Evolutionary conservation across 106 monocot species (phyloP).

Genomic region (Hemerocallis citrina): DNA sequence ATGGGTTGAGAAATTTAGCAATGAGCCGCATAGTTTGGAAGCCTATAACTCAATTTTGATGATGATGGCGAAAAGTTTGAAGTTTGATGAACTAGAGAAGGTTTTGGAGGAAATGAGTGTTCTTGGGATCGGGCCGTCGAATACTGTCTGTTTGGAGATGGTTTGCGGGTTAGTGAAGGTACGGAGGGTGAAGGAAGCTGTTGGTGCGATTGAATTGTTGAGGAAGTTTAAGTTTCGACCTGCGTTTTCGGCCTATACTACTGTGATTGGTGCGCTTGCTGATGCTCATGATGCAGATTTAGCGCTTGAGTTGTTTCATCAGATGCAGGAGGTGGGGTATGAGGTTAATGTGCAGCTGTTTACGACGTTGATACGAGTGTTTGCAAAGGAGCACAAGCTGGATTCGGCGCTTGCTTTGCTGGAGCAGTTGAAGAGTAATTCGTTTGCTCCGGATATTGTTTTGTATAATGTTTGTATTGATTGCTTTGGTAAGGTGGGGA

Average conservation of each 20-base stretch:
- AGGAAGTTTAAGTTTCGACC: constrained; percentile 77
- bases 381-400: constrained; percentile 63
- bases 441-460: constrained; percentile 71
- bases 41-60: constrained; percentile 65
- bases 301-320: constrained; percentile 70
- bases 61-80: constrained; percentile 37
- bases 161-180: constrained; percentile 36
- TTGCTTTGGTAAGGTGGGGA: constrained; percentile 91
- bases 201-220: constrained; percentile 44
- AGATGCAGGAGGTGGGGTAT: constrained; percentile 97
- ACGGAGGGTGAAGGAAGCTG: constrained; percentile 51
- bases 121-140: constrained; percentile 52
- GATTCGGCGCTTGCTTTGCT: constrained; percentile 70
- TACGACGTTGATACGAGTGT: constrained; percentile 79
- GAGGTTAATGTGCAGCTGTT: constrained; percentile 79
- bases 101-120: constrained; percentile 81
- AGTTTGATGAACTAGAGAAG: constrained; percentile 46
- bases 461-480: constrained; percentile 96
- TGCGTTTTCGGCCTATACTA: constrained; percentile 86
- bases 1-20: constrained; percentile 44
- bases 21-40: constrained; percentile 34
- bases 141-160: constrained; percentile 51
- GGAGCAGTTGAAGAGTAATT: constrained; percentile 85
- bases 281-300: constrained; percentile 60
- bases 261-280: constrained; percentile 77